These are phyloP conservation scores for Neocallimastix lanati DNA, from an alignment of 192 early-diverging fungal species.

Conservation along the genomic window DNA sequence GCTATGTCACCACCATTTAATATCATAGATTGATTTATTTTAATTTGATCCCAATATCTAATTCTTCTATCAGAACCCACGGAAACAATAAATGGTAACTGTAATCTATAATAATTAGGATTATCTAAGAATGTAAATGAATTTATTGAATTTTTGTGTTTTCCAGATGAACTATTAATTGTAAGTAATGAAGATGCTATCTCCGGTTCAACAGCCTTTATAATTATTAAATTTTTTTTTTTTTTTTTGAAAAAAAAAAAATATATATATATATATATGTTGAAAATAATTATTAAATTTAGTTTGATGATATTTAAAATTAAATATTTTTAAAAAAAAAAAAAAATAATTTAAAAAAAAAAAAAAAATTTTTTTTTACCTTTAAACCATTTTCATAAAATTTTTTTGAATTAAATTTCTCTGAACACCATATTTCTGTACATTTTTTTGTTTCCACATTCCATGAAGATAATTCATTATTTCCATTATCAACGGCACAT, in stretches of 20 bases:
- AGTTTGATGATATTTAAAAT: no score
- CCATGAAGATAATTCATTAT: constrained; percentile 64
- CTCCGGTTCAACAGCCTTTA: neutral
- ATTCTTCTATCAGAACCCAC: neutral
- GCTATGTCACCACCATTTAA: neutral
- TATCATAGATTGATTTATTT: neutral
- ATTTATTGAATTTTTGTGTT: neutral
- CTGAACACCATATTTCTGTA: constrained; percentile 43
- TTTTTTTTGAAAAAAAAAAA: no score
- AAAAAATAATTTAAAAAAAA: neutral
- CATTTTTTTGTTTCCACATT: constrained; percentile 53
- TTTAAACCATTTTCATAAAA: constrained; percentile 21
- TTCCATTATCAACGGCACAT: constrained; percentile 40
- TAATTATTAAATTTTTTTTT: no score
- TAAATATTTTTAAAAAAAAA: neutral
- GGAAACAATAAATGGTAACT: neutral
- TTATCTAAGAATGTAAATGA: neutral
- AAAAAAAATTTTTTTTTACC: neutral
- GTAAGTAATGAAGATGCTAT: neutral
- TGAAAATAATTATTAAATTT: no score
- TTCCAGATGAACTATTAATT: neutral
- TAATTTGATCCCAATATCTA: neutral
- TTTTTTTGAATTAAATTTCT: constrained; percentile 13
- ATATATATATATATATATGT: no score
- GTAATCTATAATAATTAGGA: neutral